These are phyloP conservation scores for Kalaharituber pfeilii DNA, from an alignment of 2,329 filamentous ascomycete genomes.

Conservation along the genomic window DNA sequence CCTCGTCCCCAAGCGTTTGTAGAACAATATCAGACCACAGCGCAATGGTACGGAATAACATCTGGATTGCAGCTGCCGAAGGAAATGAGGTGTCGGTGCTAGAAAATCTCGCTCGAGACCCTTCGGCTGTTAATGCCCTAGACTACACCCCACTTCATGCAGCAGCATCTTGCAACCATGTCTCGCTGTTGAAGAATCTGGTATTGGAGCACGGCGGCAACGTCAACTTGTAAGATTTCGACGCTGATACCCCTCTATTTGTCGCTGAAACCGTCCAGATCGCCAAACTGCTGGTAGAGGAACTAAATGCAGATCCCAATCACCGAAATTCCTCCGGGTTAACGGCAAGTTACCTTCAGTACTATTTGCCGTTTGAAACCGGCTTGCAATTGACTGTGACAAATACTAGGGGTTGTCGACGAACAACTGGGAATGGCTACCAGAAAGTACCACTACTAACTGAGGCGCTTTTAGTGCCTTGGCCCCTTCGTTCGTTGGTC, in stretches of 20 bases:
- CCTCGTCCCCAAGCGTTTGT: too few relatives aligned
- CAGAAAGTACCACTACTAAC: too few relatives aligned
- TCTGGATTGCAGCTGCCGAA: constrained; percentile 41
- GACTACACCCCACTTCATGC: constrained; percentile 94
- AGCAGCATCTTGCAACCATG: constrained; percentile 78
- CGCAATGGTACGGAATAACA: constrained; percentile 19
- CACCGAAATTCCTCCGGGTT: constrained; percentile 55
- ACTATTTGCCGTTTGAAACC: neutral
- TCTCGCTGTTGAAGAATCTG: constrained; percentile 58
- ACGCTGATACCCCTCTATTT: constrained; percentile 86
- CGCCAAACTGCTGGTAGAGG: constrained; percentile 63
- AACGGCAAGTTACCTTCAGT: constrained; percentile 42
- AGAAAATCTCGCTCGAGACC: constrained; percentile 53
- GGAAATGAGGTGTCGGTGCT: constrained; percentile 62
- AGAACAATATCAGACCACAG: too few relatives aligned
- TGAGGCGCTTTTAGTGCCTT: too few relatives aligned
- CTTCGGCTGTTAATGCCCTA: constrained; percentile 58
- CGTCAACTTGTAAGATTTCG: constrained; percentile 70
- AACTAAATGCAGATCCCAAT: constrained; percentile 52
- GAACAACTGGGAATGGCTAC: too few relatives aligned
- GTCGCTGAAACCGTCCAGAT: constrained; percentile 68
- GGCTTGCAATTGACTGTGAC: neutral
- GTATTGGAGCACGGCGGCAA: constrained; percentile 60
- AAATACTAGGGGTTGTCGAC: too few relatives aligned
- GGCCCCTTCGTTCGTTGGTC: too few relatives aligned